Evolutionary conservation across 2,329 filamentous ascomycete genomes (phyloP), one percentile per base, ranked within the genome.

Genomic region (Fusarium equiseti): DNA sequence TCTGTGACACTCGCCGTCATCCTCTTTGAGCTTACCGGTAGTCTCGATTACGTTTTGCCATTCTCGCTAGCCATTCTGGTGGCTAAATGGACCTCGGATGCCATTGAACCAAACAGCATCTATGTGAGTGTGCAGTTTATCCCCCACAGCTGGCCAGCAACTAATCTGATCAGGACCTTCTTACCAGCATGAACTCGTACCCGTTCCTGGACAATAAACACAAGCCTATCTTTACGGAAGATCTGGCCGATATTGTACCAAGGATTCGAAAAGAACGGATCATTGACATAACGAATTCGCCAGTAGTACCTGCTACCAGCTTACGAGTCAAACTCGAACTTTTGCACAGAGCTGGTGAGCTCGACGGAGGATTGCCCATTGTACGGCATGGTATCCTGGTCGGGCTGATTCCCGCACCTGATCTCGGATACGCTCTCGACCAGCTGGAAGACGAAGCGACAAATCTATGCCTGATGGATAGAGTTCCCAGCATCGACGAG

Each of bases 71-170:
- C 93, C 1, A 94, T 99, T 35, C 85, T 98, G 6, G 94, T 97
- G 29, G 91, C 95, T n/a, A 99, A 99, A 82, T 99, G 96, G 96
- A 97, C 94, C 0, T 95, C 96, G 0, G 96, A 98, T 81, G 95
- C 94, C 6, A 89, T 99, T 54, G 96, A 99, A 80, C 96, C 95
- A 18, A 87, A 94, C 56, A 97, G 94, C 79, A 98, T 99, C 68
- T 98, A 98, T 78, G 90, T 91, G 81, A 82, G 89, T 82, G 32
- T 20, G 5, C 11, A 7, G 11, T 18, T 11, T 32, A 18, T 35
- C 10, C 15, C 20, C 11, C 9, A 15, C 10, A 26, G 6, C 2
- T 5, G 27, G 18, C 6, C 9, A 38, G 12, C 51, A 18, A 53
- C 77, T 77, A 27, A 76, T 65, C 26, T 16, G 5, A 15, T 26